Conservation (phyloP, 129 eudicot genomes). For the Saussurea involucrata region DNA sequence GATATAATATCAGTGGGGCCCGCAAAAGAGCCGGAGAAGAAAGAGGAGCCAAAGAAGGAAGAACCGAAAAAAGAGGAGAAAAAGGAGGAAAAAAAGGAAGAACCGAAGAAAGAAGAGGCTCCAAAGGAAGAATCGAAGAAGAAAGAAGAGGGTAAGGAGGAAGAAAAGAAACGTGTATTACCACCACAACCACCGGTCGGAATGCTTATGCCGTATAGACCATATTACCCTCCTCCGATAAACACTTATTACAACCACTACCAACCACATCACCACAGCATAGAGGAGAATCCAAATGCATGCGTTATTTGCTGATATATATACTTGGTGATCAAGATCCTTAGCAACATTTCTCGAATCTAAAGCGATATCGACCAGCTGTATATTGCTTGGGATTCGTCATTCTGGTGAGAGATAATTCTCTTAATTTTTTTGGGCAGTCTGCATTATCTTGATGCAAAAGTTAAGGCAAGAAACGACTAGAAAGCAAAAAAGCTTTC, state of each 20-base stretch:
- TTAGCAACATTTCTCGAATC: background rate
- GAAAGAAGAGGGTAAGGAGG: slow-evolving; percentile 26
- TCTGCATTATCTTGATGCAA: slow-evolving; percentile 21
- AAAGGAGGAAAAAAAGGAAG: slow-evolving; percentile 26
- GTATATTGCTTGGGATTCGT: background rate
- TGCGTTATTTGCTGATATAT: slow-evolving; percentile 27
- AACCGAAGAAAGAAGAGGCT: slow-evolving; percentile 19
- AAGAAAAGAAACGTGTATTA: slow-evolving; percentile 8
- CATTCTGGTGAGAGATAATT: background rate
- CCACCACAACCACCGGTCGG: background rate
- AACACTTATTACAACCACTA: slow-evolving; percentile 5
- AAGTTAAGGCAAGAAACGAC: slow-evolving; percentile 9
- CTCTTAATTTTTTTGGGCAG: background rate
- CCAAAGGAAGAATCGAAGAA: slow-evolving; percentile 23
- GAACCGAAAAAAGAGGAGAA: slow-evolving; percentile 21
- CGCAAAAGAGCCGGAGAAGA: slow-evolving; percentile 37
- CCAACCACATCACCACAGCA: slow-evolving; percentile 24
- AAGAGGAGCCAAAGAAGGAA: slow-evolving; percentile 23
- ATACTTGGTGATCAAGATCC: background rate
- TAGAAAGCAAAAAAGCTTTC: background rate
- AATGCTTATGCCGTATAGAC: slow-evolving; percentile 32
- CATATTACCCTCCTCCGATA: slow-evolving; percentile 26
- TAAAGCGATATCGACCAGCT: background rate
- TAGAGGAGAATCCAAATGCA: slow-evolving; percentile 43
- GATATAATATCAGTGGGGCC: slow-evolving; percentile 39